Evolutionary conservation across 2,329 filamentous ascomycete species (phyloP).

Genomic region (Ophiostoma quercus): DNA sequence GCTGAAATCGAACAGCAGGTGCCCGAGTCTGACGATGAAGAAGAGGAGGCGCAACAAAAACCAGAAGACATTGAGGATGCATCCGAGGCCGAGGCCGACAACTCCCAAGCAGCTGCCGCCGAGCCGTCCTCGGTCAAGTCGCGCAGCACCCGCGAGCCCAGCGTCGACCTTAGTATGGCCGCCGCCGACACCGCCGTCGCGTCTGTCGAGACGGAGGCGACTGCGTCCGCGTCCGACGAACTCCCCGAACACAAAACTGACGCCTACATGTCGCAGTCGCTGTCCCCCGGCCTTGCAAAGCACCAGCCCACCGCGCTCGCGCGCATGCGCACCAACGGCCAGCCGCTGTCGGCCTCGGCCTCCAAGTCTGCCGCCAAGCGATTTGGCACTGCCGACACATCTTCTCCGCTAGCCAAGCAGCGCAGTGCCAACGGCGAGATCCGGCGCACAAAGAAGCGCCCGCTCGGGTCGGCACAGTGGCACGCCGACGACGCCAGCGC

Average conservation of each 20-base stretch:
- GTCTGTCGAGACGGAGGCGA: neutral
- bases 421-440: neutral
- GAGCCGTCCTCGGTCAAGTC: neutral
- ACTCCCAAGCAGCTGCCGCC: neutral
- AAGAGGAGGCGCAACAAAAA: neutral
- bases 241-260: neutral
- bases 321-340: conserved; percentile 9
- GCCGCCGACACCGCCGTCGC: neutral
- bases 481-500: neutral
- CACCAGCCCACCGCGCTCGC: conserved; percentile 13
- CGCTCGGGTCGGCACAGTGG: conserved; percentile 20
- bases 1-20: conserved; percentile 20
- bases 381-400: neutral
- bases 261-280: conserved; percentile 18
- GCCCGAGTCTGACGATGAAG: conserved; percentile 17
- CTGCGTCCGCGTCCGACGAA: neutral
- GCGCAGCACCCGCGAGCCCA: conserved; percentile 15
- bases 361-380: neutral
- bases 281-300: conserved; percentile 19
- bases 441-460: conserved; percentile 20
- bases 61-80: neutral
- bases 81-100: neutral
- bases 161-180: conserved; percentile 24
- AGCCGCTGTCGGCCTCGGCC: neutral
- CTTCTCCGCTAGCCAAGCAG: neutral